These are phyloP conservation scores for Kazachstania psychrophila DNA, from an alignment of 805 yeast species.

Conservation along the genomic window DNA sequence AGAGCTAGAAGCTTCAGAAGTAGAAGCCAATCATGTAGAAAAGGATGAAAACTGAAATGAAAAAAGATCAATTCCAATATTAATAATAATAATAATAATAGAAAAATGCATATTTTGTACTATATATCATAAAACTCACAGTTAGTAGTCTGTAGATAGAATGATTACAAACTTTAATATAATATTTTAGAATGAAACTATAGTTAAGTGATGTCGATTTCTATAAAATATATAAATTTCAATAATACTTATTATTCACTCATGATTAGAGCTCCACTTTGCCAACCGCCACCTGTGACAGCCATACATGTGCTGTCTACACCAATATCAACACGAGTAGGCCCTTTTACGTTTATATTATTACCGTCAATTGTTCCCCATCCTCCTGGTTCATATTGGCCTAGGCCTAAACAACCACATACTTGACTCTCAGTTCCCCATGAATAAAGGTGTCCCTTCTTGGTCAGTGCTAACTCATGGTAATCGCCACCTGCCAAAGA, in stretches of 20 bases:
- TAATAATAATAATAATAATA: no score
- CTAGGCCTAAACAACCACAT: constrained; percentile 71
- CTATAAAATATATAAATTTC: background rate
- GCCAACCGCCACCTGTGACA: constrained; percentile 75
- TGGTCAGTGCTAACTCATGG: constrained; percentile 55
- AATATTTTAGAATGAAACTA: no score
- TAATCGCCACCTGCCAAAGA: constrained; percentile 64
- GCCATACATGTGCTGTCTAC: constrained; percentile 42
- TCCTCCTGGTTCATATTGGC: constrained; percentile 23
- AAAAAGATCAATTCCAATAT: background rate
- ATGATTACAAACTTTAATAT: no score
- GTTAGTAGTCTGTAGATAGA: no score
- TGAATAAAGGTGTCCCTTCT: constrained; percentile 45
- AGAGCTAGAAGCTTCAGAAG: no score
- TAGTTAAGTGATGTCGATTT: no score
- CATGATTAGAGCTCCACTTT: constrained; percentile 52
- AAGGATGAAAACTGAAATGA: background rate
- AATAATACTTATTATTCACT: constrained; percentile 4
- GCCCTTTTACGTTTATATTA: constrained; percentile 33
- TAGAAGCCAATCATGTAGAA: constrained; percentile 1
- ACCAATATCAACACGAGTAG: constrained; percentile 33
- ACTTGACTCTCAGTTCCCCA: constrained; percentile 60
- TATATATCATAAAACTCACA: no score
- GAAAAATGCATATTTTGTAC: no score
- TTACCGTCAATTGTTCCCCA: constrained; percentile 26